Conservation (phyloP, 441 rosid genomes). For the Adansonia grandidieri region DNA sequence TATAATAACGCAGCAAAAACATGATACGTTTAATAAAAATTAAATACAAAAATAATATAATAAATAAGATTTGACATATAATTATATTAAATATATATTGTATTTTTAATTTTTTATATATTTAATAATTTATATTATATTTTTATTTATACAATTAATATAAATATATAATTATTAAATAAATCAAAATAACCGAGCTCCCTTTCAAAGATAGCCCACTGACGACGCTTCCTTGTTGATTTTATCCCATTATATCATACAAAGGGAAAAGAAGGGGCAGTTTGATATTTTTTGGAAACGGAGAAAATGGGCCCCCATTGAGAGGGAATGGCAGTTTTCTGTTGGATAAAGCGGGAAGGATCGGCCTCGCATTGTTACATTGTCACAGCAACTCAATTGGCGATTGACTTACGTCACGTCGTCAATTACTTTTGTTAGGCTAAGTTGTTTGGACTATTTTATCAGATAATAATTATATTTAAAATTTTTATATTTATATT, state of each 20-base stretch:
- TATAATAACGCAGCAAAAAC: too few relatives aligned
- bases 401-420: not conserved
- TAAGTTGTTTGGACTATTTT: not conserved
- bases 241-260: not conserved
- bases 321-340: not conserved
- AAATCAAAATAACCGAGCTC: not conserved
- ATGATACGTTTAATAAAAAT: too few relatives aligned
- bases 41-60: too few relatives aligned
- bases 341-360: not conserved
- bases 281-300: not conserved
- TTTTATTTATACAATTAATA: too few relatives aligned
- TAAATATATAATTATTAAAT: too few relatives aligned
- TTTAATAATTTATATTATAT: too few relatives aligned
- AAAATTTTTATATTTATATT: too few relatives aligned
- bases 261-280: too few relatives aligned
- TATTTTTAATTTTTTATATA: too few relatives aligned
- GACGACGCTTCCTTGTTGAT: not conserved
- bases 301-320: not conserved
- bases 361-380: not conserved
- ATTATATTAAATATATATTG: too few relatives aligned
- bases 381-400: not conserved
- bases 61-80: too few relatives aligned
- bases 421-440: not conserved
- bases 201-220: not conserved
- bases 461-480: too few relatives aligned